Conservation (phyloP, 1,284 basidiomycete genomes). For the Boletus sp. region DNA sequence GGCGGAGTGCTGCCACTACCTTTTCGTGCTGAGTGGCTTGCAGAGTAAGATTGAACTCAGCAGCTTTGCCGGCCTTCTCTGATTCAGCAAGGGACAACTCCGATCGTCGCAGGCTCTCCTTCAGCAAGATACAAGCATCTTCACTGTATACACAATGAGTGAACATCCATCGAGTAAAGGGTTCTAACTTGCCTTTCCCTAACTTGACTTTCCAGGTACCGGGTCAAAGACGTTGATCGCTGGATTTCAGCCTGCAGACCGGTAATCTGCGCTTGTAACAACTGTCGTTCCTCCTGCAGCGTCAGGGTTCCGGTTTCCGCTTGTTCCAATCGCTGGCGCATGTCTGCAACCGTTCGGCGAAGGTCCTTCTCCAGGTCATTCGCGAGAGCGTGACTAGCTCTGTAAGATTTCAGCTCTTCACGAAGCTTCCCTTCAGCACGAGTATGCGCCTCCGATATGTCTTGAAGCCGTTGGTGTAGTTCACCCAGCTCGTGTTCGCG, state of each 20-base stretch:
- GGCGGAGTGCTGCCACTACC: conserved; percentile 51
- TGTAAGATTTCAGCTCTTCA: conserved; percentile 24
- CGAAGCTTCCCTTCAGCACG: conserved; percentile 17
- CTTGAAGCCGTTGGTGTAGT: conserved; percentile 33
- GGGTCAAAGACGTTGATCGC: conserved; percentile 51
- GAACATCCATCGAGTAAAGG: neutral
- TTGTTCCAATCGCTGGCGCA: conserved; percentile 19
- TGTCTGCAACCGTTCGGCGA: conserved; percentile 17
- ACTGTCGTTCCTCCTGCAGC: conserved; percentile 46
- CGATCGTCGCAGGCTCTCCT: conserved; percentile 44
- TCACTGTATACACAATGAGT: conserved; percentile 41
- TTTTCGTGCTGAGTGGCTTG: conserved; percentile 62
- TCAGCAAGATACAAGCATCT: conserved; percentile 40
- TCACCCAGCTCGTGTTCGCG: conserved; percentile 26
- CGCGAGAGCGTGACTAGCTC: conserved; percentile 10
- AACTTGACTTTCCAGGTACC: conserved; percentile 58
- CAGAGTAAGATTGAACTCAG: conserved; percentile 61
- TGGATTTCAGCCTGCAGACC: conserved; percentile 61
- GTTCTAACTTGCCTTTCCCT: conserved; percentile 48
- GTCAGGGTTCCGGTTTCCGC: conserved; percentile 27
- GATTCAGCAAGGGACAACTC: conserved; percentile 44
- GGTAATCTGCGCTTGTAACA: conserved; percentile 52
- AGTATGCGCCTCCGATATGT: conserved; percentile 34
- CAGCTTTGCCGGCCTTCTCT: conserved; percentile 55
- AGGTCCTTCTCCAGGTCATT: conserved; percentile 26